Evolutionary conservation across 164 flowering plant species (phyloP), one percentile per base, ranked within the genome.

Genomic region (Chloranthus sessilifolius): DNA sequence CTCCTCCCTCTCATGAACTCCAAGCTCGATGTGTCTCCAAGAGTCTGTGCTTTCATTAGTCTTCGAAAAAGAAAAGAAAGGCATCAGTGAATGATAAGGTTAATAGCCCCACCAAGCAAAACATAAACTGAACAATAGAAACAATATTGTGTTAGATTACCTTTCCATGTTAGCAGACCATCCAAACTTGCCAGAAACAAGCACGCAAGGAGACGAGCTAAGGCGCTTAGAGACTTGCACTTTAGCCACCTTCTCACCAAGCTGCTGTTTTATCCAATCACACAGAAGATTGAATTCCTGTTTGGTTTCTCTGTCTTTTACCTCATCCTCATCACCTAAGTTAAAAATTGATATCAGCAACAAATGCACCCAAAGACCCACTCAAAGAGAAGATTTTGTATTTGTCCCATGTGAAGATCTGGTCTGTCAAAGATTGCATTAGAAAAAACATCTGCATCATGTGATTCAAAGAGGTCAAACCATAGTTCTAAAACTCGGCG

Each of bases 161-260:
- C 97, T 88, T 73, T 92, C 99, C 99, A 92, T 92, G 58, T 92
- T 92, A 22, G 99, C 99, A 34, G 99, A 92, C 99, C 99, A 92
- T 25, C 99, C 99, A 67, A 92, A 92, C 74, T 92, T 92, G 55
- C 99, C 97, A 63, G 99, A 84, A 38, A 88, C 99, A 60, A 92
- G 97, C 51, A 92, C 99, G 69, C 99, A 92, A 2, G 99, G 99
- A 20, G 99, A 92, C 14, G 95, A 75, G 73, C 89, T 83, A 4
- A 92, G 70, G 20, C 99, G 91, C 64, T 82, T 88, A 1, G 99
- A 88, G 20, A 92, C 60, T 70, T 92, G 91, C 36, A 92, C 99
- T 64, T 86, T 92, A 6, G 99, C 99, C 47, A 92, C 97, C 73
- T 79, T 76, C 26, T 92, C 99, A 26, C 97, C 99, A 48, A 92